Conservation (phyloP, 2,329 filamentous ascomycete genomes). For the Phialophora chinensis region DNA sequence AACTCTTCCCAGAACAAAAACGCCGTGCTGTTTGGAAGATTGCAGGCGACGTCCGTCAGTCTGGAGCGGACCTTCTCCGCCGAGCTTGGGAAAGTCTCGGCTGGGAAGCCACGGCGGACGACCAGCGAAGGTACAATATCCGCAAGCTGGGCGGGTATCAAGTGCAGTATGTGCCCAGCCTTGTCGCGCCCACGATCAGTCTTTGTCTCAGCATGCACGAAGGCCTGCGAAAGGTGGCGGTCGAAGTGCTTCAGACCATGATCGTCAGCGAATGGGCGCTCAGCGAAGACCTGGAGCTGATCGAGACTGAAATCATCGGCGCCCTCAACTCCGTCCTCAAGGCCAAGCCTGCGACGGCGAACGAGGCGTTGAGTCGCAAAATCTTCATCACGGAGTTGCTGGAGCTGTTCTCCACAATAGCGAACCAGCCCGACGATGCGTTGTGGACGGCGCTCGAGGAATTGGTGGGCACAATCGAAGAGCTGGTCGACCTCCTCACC, state of each 20-base stretch:
- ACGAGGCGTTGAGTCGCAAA: slow-evolving; percentile 88
- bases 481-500: slow-evolving; percentile 87
- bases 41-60: slow-evolving; percentile 90
- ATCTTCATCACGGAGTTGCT: slow-evolving; percentile 87
- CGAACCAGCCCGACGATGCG: slow-evolving; percentile 70
- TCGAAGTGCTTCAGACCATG: slow-evolving; percentile 95
- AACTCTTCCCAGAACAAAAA: slow-evolving; percentile 97
- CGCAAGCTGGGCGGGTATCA: slow-evolving; percentile 93
- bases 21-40: slow-evolving; percentile 98
- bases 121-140: slow-evolving; percentile 76
- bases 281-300: slow-evolving; percentile 86
- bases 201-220: slow-evolving; percentile 95
- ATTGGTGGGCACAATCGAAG: slow-evolving; percentile 82
- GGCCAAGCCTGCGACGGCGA: slow-evolving; percentile 71
- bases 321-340: slow-evolving; percentile 91
- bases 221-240: slow-evolving; percentile 84
- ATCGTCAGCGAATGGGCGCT: slow-evolving; percentile 98
- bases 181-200: slow-evolving; percentile 90
- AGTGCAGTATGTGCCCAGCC: slow-evolving; percentile 92
- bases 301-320: slow-evolving; percentile 96
- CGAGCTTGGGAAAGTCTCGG: slow-evolving; percentile 94
- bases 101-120: slow-evolving; percentile 87
- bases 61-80: slow-evolving; percentile 83
- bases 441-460: slow-evolving; percentile 77
- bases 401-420: slow-evolving; percentile 75